These are phyloP conservation scores for Naumovozyma castellii DNA, from an alignment of 805 yeast genomes.

Conservation along the genomic window DNA sequence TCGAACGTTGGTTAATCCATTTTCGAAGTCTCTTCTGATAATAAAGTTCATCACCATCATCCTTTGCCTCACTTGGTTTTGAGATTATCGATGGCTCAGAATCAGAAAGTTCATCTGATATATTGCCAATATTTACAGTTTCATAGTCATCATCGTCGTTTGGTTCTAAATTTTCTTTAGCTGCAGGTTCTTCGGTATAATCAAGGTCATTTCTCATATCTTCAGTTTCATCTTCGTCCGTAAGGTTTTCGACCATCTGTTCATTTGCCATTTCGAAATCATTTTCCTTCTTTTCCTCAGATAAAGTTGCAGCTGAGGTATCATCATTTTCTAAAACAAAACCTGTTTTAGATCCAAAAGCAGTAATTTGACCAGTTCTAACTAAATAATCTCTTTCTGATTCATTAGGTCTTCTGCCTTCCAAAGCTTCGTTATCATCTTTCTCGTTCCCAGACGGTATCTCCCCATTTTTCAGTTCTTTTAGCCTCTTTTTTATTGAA, in stretches of 20 bases:
- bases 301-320: conserved; percentile 26
- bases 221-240: conserved; percentile 10
- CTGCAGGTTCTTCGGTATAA: conserved; percentile 16
- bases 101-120: conserved; percentile 13
- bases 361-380: conserved; percentile 87
- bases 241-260: conserved; percentile 16
- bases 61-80: conserved; percentile 32
- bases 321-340: conserved; percentile 31
- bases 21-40: conserved; percentile 50
- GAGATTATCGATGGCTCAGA: conserved; percentile 5
- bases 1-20: conserved; percentile 52
- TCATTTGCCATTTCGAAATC: conserved; percentile 12
- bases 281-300: conserved; percentile 2
- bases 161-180: conserved; percentile 7
- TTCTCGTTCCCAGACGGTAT: conserved; percentile 3
- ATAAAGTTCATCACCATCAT: conserved; percentile 70
- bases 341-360: conserved; percentile 66
- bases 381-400: conserved; percentile 69
- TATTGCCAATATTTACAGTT: conserved; percentile 13
- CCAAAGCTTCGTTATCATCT: conserved; percentile 12
- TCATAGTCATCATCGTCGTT: conserved; percentile 11
- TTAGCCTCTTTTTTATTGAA: conserved; percentile 48
- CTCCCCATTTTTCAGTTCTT: conserved; percentile 16
- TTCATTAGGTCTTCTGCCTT: conserved; percentile 56
- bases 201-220: conserved; percentile 17